These are phyloP conservation scores for Dipodascopsis uninucleata DNA, from an alignment of 805 yeast genomes.

Conservation along the genomic window DNA sequence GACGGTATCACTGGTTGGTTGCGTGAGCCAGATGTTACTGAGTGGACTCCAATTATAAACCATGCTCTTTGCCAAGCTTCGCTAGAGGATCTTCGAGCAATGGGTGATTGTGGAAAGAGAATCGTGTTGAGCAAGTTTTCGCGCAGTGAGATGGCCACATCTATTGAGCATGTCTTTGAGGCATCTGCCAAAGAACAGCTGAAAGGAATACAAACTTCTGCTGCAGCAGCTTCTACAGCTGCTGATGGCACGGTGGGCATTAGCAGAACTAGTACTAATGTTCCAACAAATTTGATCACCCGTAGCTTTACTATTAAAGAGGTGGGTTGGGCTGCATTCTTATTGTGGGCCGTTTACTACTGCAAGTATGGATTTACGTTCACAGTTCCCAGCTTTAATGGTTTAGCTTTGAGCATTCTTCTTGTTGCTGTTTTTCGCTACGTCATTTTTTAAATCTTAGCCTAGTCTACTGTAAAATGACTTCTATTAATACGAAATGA, in stretches of 20 bases:
- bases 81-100: slow-evolving; percentile 25
- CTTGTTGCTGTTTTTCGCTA: slow-evolving; percentile 18
- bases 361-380: slow-evolving; percentile 21
- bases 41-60: slow-evolving; percentile 38
- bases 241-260: slow-evolving; percentile 9
- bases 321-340: slow-evolving; percentile 12
- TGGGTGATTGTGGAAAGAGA: slow-evolving; percentile 36
- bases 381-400: slow-evolving; percentile 6
- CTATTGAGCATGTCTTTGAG: slow-evolving; percentile 10
- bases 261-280: slow-evolving; percentile 5
- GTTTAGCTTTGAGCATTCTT: slow-evolving; percentile 5
- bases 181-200: slow-evolving; percentile 2
- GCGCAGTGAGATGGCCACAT: slow-evolving; percentile 17
- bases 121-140: slow-evolving; percentile 37
- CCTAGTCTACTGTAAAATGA: not conserved
- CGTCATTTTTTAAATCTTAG: slow-evolving; percentile 11
- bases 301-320: slow-evolving; percentile 6
- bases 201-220: no score
- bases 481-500: not conserved
- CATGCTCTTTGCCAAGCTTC: slow-evolving; percentile 29
- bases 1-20: slow-evolving; percentile 40
- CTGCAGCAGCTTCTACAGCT: not conserved
- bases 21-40: slow-evolving; percentile 34
- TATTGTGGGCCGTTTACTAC: slow-evolving; percentile 21
- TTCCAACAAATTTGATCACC: no score